Evolutionary conservation across 805 yeast species (phyloP).

Genomic region (Pichia occidentalis): DNA sequence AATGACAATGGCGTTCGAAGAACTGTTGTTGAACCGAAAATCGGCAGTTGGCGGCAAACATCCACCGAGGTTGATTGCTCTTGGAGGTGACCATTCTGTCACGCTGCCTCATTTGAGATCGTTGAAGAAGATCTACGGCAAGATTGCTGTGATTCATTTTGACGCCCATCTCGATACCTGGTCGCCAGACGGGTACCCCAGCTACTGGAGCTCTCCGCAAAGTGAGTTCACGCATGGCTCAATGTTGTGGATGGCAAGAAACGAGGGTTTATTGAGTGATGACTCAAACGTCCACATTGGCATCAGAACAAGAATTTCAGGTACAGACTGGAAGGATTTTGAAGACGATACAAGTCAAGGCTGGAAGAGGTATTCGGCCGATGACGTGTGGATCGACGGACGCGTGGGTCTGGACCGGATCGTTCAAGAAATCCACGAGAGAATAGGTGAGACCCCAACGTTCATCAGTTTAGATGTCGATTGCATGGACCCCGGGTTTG

Average conservation of each 20-base stretch:
- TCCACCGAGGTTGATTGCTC: conserved; percentile 59
- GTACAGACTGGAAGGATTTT: conserved; percentile 52
- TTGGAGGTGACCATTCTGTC: conserved; percentile 83
- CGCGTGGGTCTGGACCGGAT: conserved; percentile 42
- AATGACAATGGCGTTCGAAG: conserved; percentile 49
- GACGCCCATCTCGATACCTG: conserved; percentile 84
- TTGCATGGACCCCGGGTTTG: conserved; percentile 51
- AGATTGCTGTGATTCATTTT: conserved; percentile 68
- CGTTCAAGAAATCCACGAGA: conserved; percentile 41
- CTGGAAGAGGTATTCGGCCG: conserved; percentile 63
- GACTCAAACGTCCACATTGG: conserved; percentile 68
- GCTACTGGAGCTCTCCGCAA: conserved; percentile 28
- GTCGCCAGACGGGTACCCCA: conserved; percentile 66
- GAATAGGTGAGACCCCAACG: conserved; percentile 57
- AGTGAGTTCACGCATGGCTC: conserved; percentile 74
- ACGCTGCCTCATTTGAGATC: conserved; percentile 68
- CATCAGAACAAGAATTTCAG: conserved; percentile 64
- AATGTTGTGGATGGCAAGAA: conserved; percentile 74
- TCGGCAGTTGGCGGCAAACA: conserved; percentile 23
- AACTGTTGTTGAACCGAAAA: conserved; percentile 37
- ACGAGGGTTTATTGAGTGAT: conserved; percentile 57
- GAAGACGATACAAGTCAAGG: conserved; percentile 63
- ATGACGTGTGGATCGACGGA: conserved; percentile 67
- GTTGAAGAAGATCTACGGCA: conserved; percentile 53
- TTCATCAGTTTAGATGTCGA: conserved; percentile 76